A percentile compares a stretch with the other conserved stretches of the same genome.
These are phyloP conservation scores for Xylaria sp. DNA, from an alignment of 2,329 filamentous ascomycete species.

Conservation along the genomic window DNA sequence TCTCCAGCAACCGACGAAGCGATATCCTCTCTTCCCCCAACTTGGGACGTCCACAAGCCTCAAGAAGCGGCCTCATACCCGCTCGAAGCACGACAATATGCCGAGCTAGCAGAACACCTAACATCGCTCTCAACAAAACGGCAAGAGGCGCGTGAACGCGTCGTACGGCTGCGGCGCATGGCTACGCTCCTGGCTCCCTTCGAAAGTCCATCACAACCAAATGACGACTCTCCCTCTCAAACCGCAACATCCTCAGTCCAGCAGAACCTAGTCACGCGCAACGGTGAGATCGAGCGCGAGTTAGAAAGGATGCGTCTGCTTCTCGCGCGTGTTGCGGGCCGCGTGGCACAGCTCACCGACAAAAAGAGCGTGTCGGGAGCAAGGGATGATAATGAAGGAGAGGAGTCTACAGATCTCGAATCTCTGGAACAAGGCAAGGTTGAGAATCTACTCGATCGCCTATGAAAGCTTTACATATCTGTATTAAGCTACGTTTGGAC, in stretches of 20 bases:
- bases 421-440: constrained; percentile 56
- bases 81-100: constrained; percentile 62
- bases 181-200: constrained; percentile 63
- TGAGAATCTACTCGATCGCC: constrained; percentile 52
- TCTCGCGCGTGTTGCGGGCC: constrained; percentile 66
- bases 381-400: neutral
- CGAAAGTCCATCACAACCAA: constrained; percentile 11
- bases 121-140: constrained; percentile 60
- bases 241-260: constrained; percentile 56
- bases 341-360: constrained; percentile 56
- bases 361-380: neutral
- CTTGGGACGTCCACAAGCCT: constrained; percentile 56
- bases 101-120: constrained; percentile 60
- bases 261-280: constrained; percentile 72
- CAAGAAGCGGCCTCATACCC: constrained; percentile 53
- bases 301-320: constrained; percentile 73
- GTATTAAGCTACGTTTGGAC: neutral
- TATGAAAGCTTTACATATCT: constrained; percentile 40
- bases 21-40: constrained; percentile 58
- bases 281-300: constrained; percentile 72
- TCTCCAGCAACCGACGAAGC: constrained; percentile 53
- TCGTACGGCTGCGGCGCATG: constrained; percentile 61
- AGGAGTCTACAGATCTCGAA: constrained; percentile 50
- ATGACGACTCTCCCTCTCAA: constrained; percentile 7
- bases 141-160: constrained; percentile 51